Evolutionary conservation across 2,329 filamentous ascomycete genomes (phyloP), one percentile per base, ranked within the genome.

Genomic region (Talaromyces verruculosus): DNA sequence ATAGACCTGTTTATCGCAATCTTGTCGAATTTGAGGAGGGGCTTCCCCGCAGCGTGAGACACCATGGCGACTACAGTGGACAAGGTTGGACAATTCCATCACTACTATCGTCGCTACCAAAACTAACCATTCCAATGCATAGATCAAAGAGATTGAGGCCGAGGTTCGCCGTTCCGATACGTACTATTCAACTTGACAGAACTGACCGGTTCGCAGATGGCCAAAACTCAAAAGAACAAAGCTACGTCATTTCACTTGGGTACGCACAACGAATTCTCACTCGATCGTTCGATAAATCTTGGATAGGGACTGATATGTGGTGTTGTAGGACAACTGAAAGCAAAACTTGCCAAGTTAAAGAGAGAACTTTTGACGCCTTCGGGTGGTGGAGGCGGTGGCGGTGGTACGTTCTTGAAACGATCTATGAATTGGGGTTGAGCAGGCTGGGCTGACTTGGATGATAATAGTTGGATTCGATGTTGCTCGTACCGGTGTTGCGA

Each of bases 281-380:
- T 43, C 47, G 47, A 15, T 25, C 61, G 8, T 47, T 57, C 15
- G 25, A 45, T 35, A 28, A 19, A 15, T 63, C 2, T 13, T 17
- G 64, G 69, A 30, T 11, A 35, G n/a, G 6, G 19, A 13, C 51
- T 64, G 19, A 64, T 41, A 13, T 49, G 17, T 43, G 30, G 13
- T 49, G 33, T 39, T 58, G 33, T 43, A 86, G 85, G 87, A 75
- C 94, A 98, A 82, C 84, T 99, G 72, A 99, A 99, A 83, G 95
- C 95, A 71, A 99, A 99, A 82, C 88, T 99, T 76, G 94, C 95
- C 58, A 99, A 99, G 84, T 85, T 99, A 75, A 98, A 97, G 85
- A 89, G 92, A 77, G 95, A 99, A 81, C 88, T 99, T 60, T 85
- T 99, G 71, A 97, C 92, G 49, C 95, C 95, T 7, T 84, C 85